Percentiles rank a stretch among this genome's conserved stretches.
Conservation (phyloP, 805 yeast species). For the Saccharomycopsis sp. region DNA sequence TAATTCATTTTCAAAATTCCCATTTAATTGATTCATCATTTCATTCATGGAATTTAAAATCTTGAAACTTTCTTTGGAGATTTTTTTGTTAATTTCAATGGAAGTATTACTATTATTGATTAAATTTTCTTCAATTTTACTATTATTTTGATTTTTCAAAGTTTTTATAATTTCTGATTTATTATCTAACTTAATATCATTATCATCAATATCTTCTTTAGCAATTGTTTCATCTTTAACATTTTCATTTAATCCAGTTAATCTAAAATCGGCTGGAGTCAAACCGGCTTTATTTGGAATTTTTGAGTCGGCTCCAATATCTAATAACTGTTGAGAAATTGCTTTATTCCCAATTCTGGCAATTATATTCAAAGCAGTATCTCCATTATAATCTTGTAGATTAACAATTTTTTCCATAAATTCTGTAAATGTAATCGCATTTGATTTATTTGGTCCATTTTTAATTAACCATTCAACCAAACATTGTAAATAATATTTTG, state of each 20-base stretch:
- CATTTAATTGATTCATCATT: conserved; percentile 41
- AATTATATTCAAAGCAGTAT: conserved; percentile 87
- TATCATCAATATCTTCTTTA: neutral
- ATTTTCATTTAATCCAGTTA: conserved; percentile 22
- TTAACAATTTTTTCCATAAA: conserved; percentile 68
- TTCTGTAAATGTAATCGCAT: conserved; percentile 39
- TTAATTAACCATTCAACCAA: conserved; percentile 69
- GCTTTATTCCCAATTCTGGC: conserved; percentile 79
- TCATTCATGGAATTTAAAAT: conserved; percentile 41
- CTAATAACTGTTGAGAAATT: conserved; percentile 69
- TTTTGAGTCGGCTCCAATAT: conserved; percentile 78
- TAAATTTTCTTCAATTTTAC: too few species aligned
- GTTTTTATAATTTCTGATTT: neutral
- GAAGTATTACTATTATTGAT: neutral
- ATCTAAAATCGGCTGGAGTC: conserved; percentile 77
- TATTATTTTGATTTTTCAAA: too few species aligned
- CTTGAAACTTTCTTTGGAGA: conserved; percentile 27
- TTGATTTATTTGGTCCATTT: conserved; percentile 26
- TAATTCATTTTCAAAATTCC: conserved; percentile 50
- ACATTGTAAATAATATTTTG: conserved; percentile 62
- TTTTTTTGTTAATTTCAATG: conserved; percentile 1
- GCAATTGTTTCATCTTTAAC: conserved; percentile 4
- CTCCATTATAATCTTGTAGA: conserved; percentile 88
- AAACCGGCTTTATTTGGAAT: conserved; percentile 79
- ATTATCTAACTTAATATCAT: neutral